These are phyloP conservation scores for Colletotrichum cordylinicola DNA, from an alignment of 2,329 filamentous ascomycete species.

Conservation along the genomic window DNA sequence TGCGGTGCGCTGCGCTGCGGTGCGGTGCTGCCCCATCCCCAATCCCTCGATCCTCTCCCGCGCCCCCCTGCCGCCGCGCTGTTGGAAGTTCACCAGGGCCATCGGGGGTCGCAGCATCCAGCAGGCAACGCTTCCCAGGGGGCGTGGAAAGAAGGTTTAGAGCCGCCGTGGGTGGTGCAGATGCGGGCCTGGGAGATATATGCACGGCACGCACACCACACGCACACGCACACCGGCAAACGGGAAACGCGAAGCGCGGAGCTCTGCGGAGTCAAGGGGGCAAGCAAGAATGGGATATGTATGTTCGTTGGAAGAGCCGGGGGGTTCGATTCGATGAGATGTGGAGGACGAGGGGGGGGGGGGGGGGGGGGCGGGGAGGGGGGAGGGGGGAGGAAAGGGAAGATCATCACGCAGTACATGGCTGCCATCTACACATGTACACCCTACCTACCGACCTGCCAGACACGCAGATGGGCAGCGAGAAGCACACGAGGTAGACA, in stretches of 20 bases:
- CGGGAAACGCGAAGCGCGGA: not conserved
- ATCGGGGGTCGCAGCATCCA: not conserved
- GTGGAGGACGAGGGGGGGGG: not conserved
- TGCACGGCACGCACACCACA: not conserved
- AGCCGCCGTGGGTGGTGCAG: slow-evolving; percentile 8
- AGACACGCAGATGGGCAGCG: not conserved
- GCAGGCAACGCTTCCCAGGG: not conserved
- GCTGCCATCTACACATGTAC: not conserved
- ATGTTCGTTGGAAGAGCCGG: not conserved
- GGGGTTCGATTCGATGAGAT: not conserved
- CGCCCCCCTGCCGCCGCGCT: not conserved
- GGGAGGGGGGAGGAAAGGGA: not conserved
- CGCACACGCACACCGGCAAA: not conserved
- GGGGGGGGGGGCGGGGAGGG: no score
- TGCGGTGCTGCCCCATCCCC: not conserved
- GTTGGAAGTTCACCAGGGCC: not conserved
- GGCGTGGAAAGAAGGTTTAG: slow-evolving; percentile 16
- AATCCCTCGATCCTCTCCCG: not conserved
- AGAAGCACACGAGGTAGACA: not conserved
- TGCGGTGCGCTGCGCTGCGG: not conserved
- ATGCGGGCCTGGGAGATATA: not conserved
- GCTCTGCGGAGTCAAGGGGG: not conserved
- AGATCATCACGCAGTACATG: not conserved
- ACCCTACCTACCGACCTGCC: not conserved
- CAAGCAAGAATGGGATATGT: not conserved